These are phyloP conservation scores for sweet orange (Citrus sinensis) DNA, from an alignment of 345 rosid genomes.

Conservation along the genomic window DVS_A1.0 CM039163.1:5831001-5831500, in stretches of 20 bases:
- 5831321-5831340: slow-evolving; percentile 78
- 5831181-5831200: slow-evolving; percentile 5
- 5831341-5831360: slow-evolving; percentile 67
- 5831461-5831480: slow-evolving; percentile 54
- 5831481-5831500: slow-evolving; percentile 26
- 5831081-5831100: background rate
- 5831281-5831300: slow-evolving; percentile 61
- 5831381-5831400: slow-evolving; percentile 65
- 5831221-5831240: slow-evolving; percentile 71
- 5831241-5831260: slow-evolving; percentile 72
- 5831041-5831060: background rate
- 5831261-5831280: slow-evolving; percentile 73
- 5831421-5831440: slow-evolving; percentile 66
- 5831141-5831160: background rate
- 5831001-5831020: background rate
- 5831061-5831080: background rate
- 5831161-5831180: background rate
- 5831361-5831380: slow-evolving; percentile 69
- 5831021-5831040: background rate
- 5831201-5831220: slow-evolving; percentile 22
- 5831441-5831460: slow-evolving; percentile 65
- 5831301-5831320: slow-evolving; percentile 65
- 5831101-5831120: background rate
- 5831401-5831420: slow-evolving; percentile 66
- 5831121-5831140: background rate